Base-by-base conservation (phyloP, 1,284 basidiomycete genomes). In the Hemileia vastatrix region DNA sequence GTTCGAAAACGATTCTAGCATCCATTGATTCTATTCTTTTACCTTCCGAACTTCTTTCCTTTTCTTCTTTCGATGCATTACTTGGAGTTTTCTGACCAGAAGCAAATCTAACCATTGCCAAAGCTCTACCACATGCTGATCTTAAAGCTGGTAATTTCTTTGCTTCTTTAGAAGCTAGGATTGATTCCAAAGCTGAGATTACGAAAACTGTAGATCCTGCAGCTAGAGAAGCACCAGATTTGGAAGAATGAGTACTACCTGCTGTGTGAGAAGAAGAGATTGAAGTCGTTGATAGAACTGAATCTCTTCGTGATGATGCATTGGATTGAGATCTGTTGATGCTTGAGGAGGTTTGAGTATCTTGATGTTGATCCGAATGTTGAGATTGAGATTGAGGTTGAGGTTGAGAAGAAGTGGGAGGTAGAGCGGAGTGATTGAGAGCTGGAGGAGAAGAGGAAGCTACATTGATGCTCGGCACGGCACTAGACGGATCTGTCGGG, bases 1-100 rank as follows among this genome's bases (percentile, higher is more conserved):
- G 74, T 57, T 74, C 74, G 49, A 75, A 75, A 54, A 75, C 71
- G 36, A 72, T 69, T 3, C 70, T 65, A 6, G 74, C 73, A 57
- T 75, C 74, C 32, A 75, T 49, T 44, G 71, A 66, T 15, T 67
- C 63, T 23, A 65, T 67, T n/a, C 59, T 57, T 2, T 64, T 60
- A n/a, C 57, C 54, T 40, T 63, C 36, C 1, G 21, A 6, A 8
- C 65, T 31, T 1, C 51, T 31, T 6, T 48, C 53, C 19, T 57
- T 48, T 21, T 43, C 21, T 23, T 32, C n/a, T 19, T 51, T 52
- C 6, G 63, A 55, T 21, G 64, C 31, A n/a, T n/a, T n/a, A n/a
- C n/a, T n/a, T n/a, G n/a, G n/a, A n/a, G n/a, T n/a, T n/a, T n/a
- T n/a, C n/a, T 32, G 23, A 11, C 23, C 48, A 15, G 71, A 64